These are phyloP conservation scores for Colletotrichum sp. DNA, from an alignment of 2,329 filamentous ascomycete species.

Conservation along the genomic window DNA sequence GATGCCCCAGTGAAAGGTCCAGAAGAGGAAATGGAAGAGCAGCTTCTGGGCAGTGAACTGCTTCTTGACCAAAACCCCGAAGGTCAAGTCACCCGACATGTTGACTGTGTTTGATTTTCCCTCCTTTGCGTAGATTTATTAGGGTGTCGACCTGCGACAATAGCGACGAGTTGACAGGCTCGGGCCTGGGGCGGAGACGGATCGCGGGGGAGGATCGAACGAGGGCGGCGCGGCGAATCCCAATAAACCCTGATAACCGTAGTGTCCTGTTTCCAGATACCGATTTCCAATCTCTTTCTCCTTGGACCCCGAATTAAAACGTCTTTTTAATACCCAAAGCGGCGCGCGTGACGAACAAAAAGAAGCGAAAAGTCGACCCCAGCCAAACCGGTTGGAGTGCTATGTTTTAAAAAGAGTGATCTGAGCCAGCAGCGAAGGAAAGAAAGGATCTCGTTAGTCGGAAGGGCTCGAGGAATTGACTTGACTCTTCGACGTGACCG, in stretches of 20 bases:
- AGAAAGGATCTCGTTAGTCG: slow-evolving; percentile 39
- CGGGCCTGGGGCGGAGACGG: slow-evolving; percentile 15
- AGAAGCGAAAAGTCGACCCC: slow-evolving; percentile 30
- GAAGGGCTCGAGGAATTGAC: slow-evolving; percentile 36
- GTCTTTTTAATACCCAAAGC: slow-evolving; percentile 6
- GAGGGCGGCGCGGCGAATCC: background rate
- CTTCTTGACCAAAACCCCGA: slow-evolving; percentile 54
- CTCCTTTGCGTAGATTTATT: slow-evolving; percentile 8
- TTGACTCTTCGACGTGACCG: slow-evolving; percentile 52
- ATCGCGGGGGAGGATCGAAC: background rate
- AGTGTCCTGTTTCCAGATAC: background rate
- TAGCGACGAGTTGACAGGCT: slow-evolving; percentile 28
- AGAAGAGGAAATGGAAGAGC: slow-evolving; percentile 82
- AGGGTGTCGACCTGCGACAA: slow-evolving; percentile 63
- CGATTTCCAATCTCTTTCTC: slow-evolving; percentile 8
- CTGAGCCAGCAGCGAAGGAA: slow-evolving; percentile 66
- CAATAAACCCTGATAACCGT: slow-evolving; percentile 1
- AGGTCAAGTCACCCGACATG: slow-evolving; percentile 38
- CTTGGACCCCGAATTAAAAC: slow-evolving; percentile 16
- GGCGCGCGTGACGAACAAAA: slow-evolving; percentile 26
- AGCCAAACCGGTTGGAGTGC: slow-evolving; percentile 6
- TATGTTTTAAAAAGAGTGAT: slow-evolving; percentile 42
- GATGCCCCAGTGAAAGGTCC: slow-evolving; percentile 77
- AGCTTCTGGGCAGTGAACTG: slow-evolving; percentile 76
- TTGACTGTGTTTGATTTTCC: slow-evolving; percentile 36